A percentile compares a stretch with the other conserved stretches of the same genome.
Conservation (phyloP, 495 filamentous ascomycete species). For the Cairneyella variabilis region DNA sequence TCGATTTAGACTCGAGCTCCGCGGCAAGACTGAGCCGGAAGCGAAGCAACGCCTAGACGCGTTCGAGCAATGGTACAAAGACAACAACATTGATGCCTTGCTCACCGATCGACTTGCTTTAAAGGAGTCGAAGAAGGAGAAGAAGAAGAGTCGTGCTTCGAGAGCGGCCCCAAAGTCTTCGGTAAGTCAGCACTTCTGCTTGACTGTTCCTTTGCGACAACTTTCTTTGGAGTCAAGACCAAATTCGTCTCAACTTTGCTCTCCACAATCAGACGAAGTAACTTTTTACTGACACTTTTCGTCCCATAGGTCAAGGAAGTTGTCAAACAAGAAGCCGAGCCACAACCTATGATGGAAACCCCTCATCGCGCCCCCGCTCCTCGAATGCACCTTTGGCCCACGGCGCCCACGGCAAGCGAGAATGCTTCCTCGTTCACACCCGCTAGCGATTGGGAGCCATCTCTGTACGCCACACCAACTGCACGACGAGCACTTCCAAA, state of each 20-base stretch:
- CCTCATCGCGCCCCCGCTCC: slow-evolving; percentile 32
- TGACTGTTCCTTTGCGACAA: not conserved
- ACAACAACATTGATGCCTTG: slow-evolving; percentile 58
- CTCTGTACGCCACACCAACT: slow-evolving; percentile 18
- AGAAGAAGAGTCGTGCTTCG: slow-evolving; percentile 11
- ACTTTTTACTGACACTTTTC: no score
- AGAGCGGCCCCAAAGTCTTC: not conserved
- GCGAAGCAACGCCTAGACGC: slow-evolving; percentile 46
- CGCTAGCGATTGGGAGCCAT: not conserved
- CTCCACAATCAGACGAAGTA: no score
- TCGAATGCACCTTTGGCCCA: slow-evolving; percentile 29
- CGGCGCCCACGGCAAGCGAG: not conserved
- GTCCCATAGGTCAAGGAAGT: slow-evolving; percentile 10
- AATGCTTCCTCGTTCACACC: not conserved
- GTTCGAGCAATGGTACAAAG: slow-evolving; percentile 69
- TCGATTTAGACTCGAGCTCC: slow-evolving; percentile 68
- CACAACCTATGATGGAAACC: not conserved
- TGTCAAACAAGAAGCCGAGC: not conserved
- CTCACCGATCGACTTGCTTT: slow-evolving; percentile 66
- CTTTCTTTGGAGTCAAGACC: no score
- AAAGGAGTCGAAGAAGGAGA: slow-evolving; percentile 61
- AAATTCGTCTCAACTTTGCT: no score
- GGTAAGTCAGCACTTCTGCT: not conserved
- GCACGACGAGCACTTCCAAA: slow-evolving; percentile 15
- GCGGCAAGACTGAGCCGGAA: slow-evolving; percentile 49